phyloP scores from a whole-genome alignment of 208 protist genomes.

The Wallacemonas sp. region DNA sequence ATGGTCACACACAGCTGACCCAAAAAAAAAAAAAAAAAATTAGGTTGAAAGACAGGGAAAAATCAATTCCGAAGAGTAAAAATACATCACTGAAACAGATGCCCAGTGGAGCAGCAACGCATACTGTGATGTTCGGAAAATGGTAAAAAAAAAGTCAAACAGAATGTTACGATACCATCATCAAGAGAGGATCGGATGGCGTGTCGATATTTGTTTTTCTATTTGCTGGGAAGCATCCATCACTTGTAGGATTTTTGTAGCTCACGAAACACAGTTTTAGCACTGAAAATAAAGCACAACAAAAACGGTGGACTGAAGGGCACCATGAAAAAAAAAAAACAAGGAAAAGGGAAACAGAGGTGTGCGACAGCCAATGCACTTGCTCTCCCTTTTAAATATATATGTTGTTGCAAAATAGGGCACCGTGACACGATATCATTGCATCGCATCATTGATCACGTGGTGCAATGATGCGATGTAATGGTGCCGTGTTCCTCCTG shows the following conservation, averaged over 20 bases:
- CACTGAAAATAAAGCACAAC: slow-evolving; percentile 22
- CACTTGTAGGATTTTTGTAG: slow-evolving; percentile 13
- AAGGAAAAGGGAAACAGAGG: neutral
- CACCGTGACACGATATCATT: no score
- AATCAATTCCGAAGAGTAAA: slow-evolving; percentile 4
- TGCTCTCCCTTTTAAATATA: neutral
- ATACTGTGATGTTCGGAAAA: no score
- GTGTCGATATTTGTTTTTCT: slow-evolving; percentile 18
- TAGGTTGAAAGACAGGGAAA: neutral
- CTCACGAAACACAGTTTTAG: slow-evolving; percentile 10
- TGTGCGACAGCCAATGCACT: neutral
- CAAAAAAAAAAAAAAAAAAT: neutral
- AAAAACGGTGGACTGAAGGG: no score
- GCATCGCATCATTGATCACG: no score
- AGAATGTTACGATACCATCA: no score
- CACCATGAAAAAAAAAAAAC: neutral
- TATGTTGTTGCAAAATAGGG: no score
- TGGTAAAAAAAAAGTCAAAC: neutral
- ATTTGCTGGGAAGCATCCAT: slow-evolving; percentile 17
- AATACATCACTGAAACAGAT: no score
- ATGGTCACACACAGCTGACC: neutral
- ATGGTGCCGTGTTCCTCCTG: no score
- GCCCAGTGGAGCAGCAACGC: no score
- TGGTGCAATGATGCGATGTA: no score
- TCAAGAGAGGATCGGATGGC: no score